A percentile compares a stretch with the other conserved stretches of the same genome.
Evolutionary conservation across 371 early-diverging fungal species (phyloP).

Genomic region (Globomyces sp.): DNA sequence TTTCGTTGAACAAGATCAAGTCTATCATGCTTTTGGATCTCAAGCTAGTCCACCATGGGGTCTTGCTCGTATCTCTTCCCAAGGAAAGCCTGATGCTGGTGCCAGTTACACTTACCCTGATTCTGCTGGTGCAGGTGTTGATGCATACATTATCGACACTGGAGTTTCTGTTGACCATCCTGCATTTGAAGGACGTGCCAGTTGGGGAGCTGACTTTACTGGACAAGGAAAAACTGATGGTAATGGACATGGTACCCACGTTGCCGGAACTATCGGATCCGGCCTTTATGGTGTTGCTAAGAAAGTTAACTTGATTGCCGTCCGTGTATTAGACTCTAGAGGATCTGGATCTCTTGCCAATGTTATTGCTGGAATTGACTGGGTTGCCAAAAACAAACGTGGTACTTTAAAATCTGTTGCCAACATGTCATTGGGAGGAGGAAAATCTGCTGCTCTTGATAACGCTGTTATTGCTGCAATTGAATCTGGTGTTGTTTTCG

Average conservation of each 20-base stretch:
- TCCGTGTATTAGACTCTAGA: slow-evolving; percentile 71
- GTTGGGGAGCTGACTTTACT: slow-evolving; percentile 62
- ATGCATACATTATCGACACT: slow-evolving; percentile 81
- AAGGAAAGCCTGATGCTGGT: too few relatives aligned
- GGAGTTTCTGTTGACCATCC: slow-evolving; percentile 68
- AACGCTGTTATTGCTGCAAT: slow-evolving; percentile 84
- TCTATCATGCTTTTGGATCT: too few relatives aligned
- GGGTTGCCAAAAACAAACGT: slow-evolving; percentile 51
- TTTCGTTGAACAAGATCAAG: too few relatives aligned
- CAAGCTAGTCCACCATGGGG: too few relatives aligned
- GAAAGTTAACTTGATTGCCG: slow-evolving; percentile 75
- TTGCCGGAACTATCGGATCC: slow-evolving; percentile 77
- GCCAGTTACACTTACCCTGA: slow-evolving; percentile 41
- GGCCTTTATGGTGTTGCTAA: slow-evolving; percentile 84
- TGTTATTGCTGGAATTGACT: slow-evolving; percentile 73
- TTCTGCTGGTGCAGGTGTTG: slow-evolving; percentile 57
- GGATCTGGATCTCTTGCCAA: slow-evolving; percentile 67
- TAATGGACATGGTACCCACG: slow-evolving; percentile 81
- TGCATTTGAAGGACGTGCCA: slow-evolving; percentile 83
- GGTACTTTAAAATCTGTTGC: slow-evolving; percentile 74
- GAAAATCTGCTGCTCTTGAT: slow-evolving; percentile 80
- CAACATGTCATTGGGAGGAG: slow-evolving; percentile 96
- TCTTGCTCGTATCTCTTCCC: too few relatives aligned
- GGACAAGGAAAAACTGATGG: slow-evolving; percentile 51
- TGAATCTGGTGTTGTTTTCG: slow-evolving; percentile 79